Evolutionary conservation across 2,329 filamentous ascomycete genomes (phyloP).

Genomic region (Cladosporium sp.): DNA sequence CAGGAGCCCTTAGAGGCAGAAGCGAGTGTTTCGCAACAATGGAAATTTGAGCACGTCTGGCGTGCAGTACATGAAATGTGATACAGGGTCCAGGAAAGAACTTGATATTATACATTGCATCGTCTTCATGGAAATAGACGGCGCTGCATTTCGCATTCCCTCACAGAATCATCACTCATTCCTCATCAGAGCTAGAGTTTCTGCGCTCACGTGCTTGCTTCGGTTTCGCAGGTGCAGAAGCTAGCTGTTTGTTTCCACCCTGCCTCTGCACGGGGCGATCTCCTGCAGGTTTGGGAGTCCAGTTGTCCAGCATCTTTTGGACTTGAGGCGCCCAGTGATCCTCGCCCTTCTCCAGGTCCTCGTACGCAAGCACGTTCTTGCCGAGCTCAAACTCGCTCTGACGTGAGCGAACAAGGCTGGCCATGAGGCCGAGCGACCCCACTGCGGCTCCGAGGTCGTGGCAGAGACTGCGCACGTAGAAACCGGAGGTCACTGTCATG

Average conservation of each 20-base stretch:
- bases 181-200: slow-evolving; percentile 13
- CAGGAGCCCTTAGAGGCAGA: too few relatives aligned
- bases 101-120: background rate
- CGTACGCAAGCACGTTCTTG: slow-evolving; percentile 72
- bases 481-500: slow-evolving; percentile 91
- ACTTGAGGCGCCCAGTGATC: slow-evolving; percentile 78
- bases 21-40: too few relatives aligned
- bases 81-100: too few relatives aligned
- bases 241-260: background rate
- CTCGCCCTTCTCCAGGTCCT: slow-evolving; percentile 71
- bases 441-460: slow-evolving; percentile 85
- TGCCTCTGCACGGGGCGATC: slow-evolving; percentile 8
- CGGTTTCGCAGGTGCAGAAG: background rate
- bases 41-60: too few relatives aligned
- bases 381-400: slow-evolving; percentile 77
- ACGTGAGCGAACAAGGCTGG: slow-evolving; percentile 71
- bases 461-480: slow-evolving; percentile 91
- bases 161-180: background rate
- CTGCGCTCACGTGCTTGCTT: background rate
- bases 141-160: too few relatives aligned
- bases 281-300: slow-evolving; percentile 22
- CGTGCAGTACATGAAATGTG: too few relatives aligned
- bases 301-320: slow-evolving; percentile 50
- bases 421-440: slow-evolving; percentile 80
- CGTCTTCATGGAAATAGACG: too few relatives aligned